Evolutionary conservation across 2,329 filamentous ascomycete genomes (phyloP).

Genomic region (Penicillium oxalicum): DNA sequence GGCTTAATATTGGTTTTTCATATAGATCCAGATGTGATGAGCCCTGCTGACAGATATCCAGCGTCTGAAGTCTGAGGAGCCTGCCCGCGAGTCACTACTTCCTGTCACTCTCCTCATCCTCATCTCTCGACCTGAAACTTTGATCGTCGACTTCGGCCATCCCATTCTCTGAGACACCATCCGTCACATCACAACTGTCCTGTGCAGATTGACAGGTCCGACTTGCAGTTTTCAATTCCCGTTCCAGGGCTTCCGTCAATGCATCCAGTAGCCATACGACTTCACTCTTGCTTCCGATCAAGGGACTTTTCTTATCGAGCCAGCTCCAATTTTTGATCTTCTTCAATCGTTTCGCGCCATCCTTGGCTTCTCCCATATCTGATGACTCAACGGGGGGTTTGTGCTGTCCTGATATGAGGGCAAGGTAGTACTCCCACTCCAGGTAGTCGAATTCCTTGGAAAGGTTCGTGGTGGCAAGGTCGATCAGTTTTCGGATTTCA

Average conservation of each 20-base stretch:
- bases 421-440: constrained; percentile 47
- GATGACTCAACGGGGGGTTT: neutral
- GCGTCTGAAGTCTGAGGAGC: no score
- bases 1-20: no score
- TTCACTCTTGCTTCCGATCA: constrained; percentile 39
- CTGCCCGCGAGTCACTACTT: no score
- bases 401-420: constrained; percentile 41
- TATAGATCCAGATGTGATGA: no score
- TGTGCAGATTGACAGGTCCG: constrained; percentile 11
- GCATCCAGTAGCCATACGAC: constrained; percentile 40
- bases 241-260: constrained; percentile 35
- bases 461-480: constrained; percentile 27
- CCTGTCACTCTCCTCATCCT: no score
- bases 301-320: constrained; percentile 35
- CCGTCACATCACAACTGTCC: neutral
- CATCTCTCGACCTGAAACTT: neutral
- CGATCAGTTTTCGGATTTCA: constrained; percentile 36
- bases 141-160: neutral
- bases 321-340: constrained; percentile 32
- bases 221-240: constrained; percentile 30
- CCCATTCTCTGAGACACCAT: neutral
- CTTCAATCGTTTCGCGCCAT: constrained; percentile 1
- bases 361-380: constrained; percentile 1
- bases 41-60: no score
- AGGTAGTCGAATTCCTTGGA: constrained; percentile 36